These are phyloP conservation scores for Fusarium pininemorale DNA, from an alignment of 2,329 filamentous ascomycete species.

Conservation along the genomic window DNA sequence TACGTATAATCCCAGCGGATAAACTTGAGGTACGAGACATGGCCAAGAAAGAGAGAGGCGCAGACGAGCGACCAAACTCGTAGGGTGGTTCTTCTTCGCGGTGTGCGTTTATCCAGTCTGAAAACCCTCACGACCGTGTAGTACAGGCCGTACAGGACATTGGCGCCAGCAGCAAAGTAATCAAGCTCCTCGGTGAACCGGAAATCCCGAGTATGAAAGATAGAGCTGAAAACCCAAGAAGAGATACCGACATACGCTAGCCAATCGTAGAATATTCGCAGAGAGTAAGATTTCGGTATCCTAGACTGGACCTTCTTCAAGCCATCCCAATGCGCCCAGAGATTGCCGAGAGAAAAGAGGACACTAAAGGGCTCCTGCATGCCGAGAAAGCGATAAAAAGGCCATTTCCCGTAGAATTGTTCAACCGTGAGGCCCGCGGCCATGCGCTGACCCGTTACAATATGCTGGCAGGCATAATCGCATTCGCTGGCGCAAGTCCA, in stretches of 20 bases:
- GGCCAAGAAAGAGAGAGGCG: conserved; percentile 72
- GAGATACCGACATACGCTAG: conserved; percentile 84
- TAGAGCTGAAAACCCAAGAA: conserved; percentile 87
- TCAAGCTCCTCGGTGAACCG: conserved; percentile 88
- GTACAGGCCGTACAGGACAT: conserved; percentile 90
- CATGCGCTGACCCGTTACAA: conserved; percentile 79
- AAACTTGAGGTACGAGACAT: conserved; percentile 85
- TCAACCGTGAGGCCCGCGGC: conserved; percentile 73
- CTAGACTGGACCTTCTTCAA: conserved; percentile 73
- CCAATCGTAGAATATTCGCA: conserved; percentile 81
- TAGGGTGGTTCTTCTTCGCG: conserved; percentile 61
- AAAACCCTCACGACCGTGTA: conserved; percentile 85
- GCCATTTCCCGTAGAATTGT: conserved; percentile 99
- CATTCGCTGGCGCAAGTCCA: conserved; percentile 95
- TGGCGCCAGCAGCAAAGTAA: conserved; percentile 93
- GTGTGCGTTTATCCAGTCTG: conserved; percentile 72
- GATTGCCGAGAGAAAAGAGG: conserved; percentile 91
- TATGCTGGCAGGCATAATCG: conserved; percentile 97
- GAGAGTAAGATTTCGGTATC: conserved; percentile 77
- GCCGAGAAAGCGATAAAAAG: conserved; percentile 88
- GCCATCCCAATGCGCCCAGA: conserved; percentile 83
- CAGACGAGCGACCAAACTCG: conserved; percentile 82
- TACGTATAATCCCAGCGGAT: conserved; percentile 96
- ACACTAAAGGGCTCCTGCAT: conserved; percentile 96
- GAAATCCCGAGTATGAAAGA: conserved; percentile 95